Conservation (phyloP, 805 yeast species). For the Candida silvicultrix region DNA sequence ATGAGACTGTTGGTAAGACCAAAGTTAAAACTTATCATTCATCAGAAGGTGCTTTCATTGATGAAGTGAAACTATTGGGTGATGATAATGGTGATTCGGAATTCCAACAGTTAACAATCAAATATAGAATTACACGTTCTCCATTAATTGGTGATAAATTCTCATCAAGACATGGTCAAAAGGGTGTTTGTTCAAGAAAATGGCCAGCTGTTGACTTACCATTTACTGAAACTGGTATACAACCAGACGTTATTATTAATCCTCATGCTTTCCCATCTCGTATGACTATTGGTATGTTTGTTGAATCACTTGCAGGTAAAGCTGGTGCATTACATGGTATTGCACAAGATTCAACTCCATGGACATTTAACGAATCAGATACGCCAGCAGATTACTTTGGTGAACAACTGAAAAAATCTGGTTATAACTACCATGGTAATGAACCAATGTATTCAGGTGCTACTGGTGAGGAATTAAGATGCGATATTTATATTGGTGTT, state of each 20-base stretch:
- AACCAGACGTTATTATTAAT: constrained; percentile 95
- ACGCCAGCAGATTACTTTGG: constrained; percentile 98
- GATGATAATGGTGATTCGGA: constrained; percentile 73
- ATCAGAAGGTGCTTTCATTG: constrained; percentile 89
- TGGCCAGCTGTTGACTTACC: constrained; percentile 99
- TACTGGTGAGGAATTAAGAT: constrained; percentile 95
- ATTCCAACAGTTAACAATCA: constrained; percentile 79
- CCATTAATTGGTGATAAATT: constrained; percentile 97
- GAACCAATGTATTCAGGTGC: constrained; percentile 99
- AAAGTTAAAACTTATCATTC: constrained; percentile 91
- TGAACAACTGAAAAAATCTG: constrained; percentile 79
- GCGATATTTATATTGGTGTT: constrained; percentile 93
- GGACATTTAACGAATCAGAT: constrained; percentile 85
- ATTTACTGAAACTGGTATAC: constrained; percentile 91
- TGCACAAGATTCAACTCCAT: constrained; percentile 96
- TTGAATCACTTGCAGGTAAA: constrained; percentile 96
- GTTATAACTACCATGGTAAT: constrained; percentile 96
- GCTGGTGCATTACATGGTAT: constrained; percentile 98
- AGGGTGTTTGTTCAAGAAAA: constrained; percentile 96
- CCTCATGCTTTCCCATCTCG: constrained; percentile 99
- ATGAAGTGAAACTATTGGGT: constrained; percentile 88
- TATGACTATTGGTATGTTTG: constrained; percentile 99
- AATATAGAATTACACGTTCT: constrained; percentile 83
- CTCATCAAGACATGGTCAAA: constrained; percentile 96
- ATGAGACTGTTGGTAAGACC: constrained; percentile 86